Percentiles rank a stretch among this genome's conserved stretches.
These are phyloP conservation scores for Phialophora tarda DNA, from an alignment of 2,329 filamentous ascomycete genomes.

Conservation along the genomic window DNA sequence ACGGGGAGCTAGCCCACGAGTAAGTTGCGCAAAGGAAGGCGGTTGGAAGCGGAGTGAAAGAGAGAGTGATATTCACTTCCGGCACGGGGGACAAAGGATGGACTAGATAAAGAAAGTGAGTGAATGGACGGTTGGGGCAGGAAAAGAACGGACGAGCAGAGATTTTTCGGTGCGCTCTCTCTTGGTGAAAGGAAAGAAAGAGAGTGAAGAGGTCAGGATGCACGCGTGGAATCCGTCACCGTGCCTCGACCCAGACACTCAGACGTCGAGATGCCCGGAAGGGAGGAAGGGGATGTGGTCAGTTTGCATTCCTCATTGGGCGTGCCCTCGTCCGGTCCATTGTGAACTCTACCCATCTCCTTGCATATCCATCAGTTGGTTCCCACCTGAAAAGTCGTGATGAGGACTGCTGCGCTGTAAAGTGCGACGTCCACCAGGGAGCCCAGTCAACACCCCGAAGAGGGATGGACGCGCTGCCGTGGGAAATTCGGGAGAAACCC, in stretches of 20 bases:
- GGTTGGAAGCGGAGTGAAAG: constrained; percentile 16
- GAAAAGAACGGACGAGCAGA: constrained; percentile 24
- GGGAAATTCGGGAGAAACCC: constrained; percentile 34
- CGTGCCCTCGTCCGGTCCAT: constrained; percentile 6
- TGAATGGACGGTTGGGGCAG: constrained; percentile 12
- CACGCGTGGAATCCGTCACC: constrained; percentile 2
- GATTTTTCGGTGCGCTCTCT: constrained; percentile 13
- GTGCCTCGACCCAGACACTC: constrained; percentile 3
- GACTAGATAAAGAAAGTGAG: constrained; percentile 29
- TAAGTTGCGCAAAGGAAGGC: constrained; percentile 27
- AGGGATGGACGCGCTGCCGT: constrained; percentile 5
- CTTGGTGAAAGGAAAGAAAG: constrained; percentile 18
- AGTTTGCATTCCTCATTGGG: constrained; percentile 17
- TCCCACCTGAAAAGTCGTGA: neutral
- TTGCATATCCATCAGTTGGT: constrained; percentile 18
- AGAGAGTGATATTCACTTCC: constrained; percentile 26
- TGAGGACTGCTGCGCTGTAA: constrained; percentile 17
- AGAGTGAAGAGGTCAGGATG: constrained; percentile 7
- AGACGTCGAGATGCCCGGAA: neutral
- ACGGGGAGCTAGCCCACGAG: constrained; percentile 18
- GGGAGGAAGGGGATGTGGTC: constrained; percentile 14
- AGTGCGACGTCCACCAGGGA: constrained; percentile 8
- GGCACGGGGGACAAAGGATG: constrained; percentile 28
- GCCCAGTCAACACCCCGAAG: neutral
- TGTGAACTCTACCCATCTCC: constrained; percentile 19